Conservation (phyloP, 2,329 filamentous ascomycete species). For the Grosmannia clavigera region DNA sequence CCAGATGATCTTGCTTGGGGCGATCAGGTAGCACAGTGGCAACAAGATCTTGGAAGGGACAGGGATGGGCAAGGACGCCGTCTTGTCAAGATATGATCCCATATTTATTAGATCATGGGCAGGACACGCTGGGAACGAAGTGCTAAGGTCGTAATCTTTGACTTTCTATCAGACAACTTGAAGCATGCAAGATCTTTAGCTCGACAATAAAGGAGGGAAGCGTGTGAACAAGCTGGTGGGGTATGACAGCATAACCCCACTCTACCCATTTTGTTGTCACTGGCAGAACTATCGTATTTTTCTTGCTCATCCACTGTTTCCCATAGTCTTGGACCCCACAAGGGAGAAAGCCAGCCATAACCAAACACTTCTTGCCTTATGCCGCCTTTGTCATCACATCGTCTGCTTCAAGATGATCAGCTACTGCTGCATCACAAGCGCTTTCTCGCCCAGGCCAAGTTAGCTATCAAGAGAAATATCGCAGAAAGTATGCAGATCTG, state of each 20-base stretch:
- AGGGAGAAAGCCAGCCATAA: not conserved
- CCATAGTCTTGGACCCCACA: not conserved
- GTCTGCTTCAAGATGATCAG: not conserved
- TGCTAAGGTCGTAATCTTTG: not conserved
- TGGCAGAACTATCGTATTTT: not conserved
- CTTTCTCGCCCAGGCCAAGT: constrained; percentile 1
- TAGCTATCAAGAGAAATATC: not conserved
- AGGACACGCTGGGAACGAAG: not conserved
- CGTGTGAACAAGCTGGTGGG: not conserved
- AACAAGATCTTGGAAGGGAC: not conserved
- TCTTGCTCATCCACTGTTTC: not conserved
- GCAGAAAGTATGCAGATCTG: not conserved
- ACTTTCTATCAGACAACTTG: no score
- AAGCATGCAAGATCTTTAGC: not conserved
- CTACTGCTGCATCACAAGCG: constrained; percentile 1
- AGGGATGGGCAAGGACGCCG: constrained; percentile 3
- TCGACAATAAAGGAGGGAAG: no score
- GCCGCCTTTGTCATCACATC: not conserved
- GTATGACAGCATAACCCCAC: not conserved
- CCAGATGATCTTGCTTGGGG: constrained; percentile 8
- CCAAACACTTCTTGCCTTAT: not conserved
- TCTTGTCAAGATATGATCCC: constrained; percentile 5
- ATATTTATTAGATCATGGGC: not conserved
- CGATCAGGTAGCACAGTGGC: constrained; percentile 1
- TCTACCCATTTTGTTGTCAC: not conserved